phyloP scores from a whole-genome alignment of 805 yeast species.

The Maudiozyma serrabonitensis region DNA sequence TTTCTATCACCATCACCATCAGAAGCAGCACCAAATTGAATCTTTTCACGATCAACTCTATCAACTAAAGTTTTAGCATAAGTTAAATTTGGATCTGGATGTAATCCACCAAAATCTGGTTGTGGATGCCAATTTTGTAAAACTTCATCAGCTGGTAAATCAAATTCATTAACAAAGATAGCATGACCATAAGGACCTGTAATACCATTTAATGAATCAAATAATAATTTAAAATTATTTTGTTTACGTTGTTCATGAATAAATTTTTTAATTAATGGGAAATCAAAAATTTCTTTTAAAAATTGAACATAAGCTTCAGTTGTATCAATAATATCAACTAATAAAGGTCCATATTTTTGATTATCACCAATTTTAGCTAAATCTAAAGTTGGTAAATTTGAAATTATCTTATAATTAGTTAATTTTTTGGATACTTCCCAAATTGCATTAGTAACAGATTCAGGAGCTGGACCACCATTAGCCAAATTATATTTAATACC shows the following conservation, averaged over 20 bases:
- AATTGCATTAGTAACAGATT: slow-evolving; percentile 80
- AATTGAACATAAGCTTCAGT: slow-evolving; percentile 67
- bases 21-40: slow-evolving; percentile 96
- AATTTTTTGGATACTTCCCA: slow-evolving; percentile 57
- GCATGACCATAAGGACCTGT: slow-evolving; percentile 93
- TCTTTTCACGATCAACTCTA: slow-evolving; percentile 68
- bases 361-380: slow-evolving; percentile 45
- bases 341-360: slow-evolving; percentile 45
- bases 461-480: slow-evolving; percentile 99
- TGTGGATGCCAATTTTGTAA: slow-evolving; percentile 72
- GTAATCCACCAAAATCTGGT: slow-evolving; percentile 94
- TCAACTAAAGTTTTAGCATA: slow-evolving; percentile 84
- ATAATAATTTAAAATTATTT: slow-evolving; percentile 60
- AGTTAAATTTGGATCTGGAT: slow-evolving; percentile 95
- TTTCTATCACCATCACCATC: slow-evolving; percentile 99
- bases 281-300: slow-evolving; percentile 81
- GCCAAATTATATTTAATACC: slow-evolving; percentile 93
- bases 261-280: slow-evolving; percentile 66
- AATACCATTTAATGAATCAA: slow-evolving; percentile 89
- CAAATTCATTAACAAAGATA: slow-evolving; percentile 76
- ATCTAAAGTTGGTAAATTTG: slow-evolving; percentile 56
- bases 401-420: slow-evolving; percentile 47
- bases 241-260: slow-evolving; percentile 39
- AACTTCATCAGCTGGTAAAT: slow-evolving; percentile 49
- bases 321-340: slow-evolving; percentile 75